Base-by-base conservation (phyloP, 2,329 filamentous ascomycete species). In the Penicillium sp. region DNA sequence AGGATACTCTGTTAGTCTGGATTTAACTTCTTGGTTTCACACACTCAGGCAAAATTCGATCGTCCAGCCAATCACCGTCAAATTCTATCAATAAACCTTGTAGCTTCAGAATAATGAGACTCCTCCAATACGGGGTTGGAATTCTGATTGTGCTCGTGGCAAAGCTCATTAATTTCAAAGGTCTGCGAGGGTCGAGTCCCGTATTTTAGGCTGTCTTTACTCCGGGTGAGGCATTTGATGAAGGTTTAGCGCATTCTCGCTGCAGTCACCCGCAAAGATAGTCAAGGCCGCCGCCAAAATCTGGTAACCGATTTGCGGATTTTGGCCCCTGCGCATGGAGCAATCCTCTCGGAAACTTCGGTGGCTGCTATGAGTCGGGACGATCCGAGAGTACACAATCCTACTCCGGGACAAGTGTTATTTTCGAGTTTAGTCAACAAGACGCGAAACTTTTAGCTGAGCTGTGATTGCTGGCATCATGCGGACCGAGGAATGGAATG, bases 291-390 rank as follows among this genome's bases (percentile, higher is more conserved):
- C 11, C 29, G 29, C 44, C 15, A 47, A 44, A 35, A 47, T 26
- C 44, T 54, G 13, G 29, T 48, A 35, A 21, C 26, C 29, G 49
- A 48, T 59, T 50, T 38, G 57, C 57, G 49, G 44, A 26, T 41
- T 41, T 50, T 41, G 48, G 47, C 35, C 31, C 31, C 21, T 52
- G 21, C 29, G 56, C 35, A 52, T 51, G 23, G 31, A 58, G 31
- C 47, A 45, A 35, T 17, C 56, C 47, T 45, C 15, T 45, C 56
- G 56, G 56, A 51, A 52, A 26, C 35, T 30, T 45, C 47, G 23
- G 56, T 23, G 21, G 23, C 29, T 9, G 23, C 35, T 49, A 31
- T 38, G 29, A 61, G 51, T 64, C 64, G 61, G 64, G 56, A 64
- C 45, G 54, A 60, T 57, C 64, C 61, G 64, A 65, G 52, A 23